Evolutionary conservation across 163 green algal genomes (phyloP).

Genomic region (Scenedesmus sp.): DNA sequence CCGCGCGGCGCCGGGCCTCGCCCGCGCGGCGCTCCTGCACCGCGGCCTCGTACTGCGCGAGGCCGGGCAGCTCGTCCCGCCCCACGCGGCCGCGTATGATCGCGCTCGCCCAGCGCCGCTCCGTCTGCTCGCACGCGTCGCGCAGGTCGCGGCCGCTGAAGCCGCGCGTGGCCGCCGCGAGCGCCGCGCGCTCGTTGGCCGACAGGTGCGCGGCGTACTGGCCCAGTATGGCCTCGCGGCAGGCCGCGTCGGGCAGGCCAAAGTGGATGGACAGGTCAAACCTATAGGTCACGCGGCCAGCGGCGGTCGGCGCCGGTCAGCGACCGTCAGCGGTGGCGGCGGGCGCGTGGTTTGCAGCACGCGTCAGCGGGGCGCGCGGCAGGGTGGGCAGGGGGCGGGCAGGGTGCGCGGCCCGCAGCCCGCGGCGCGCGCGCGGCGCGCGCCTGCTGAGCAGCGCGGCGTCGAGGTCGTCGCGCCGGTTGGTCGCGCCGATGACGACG

Average conservation of each 20-base stretch:
- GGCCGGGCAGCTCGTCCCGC: constrained; percentile 27
- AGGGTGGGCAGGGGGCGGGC: background rate
- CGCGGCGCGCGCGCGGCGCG: background rate
- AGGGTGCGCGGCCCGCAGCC: background rate
- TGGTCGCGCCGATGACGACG: constrained; percentile 92
- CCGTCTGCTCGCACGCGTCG: constrained; percentile 85
- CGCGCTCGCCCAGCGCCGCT: constrained; percentile 88
- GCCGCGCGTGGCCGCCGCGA: constrained; percentile 70
- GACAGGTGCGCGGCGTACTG: constrained; percentile 86
- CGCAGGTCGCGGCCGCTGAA: constrained; percentile 88
- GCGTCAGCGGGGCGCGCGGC: background rate
- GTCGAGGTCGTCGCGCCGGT: constrained; percentile 89
- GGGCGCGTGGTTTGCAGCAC: background rate
- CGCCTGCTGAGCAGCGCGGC: constrained; percentile 81
- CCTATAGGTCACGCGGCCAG: background rate
- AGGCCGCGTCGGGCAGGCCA: constrained; percentile 74
- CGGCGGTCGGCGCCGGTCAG: too few relatives aligned
- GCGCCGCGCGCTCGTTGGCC: constrained; percentile 47
- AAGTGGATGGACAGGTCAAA: constrained; percentile 80
- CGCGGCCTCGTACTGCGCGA: constrained; percentile 10
- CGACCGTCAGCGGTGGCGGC: background rate
- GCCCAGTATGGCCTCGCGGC: constrained; percentile 74
- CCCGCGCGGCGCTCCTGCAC: background rate
- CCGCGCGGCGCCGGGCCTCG: background rate
- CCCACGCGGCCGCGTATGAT: constrained; percentile 56